Base-by-base conservation (phyloP, 495 filamentous ascomycete genomes). In the Hypoxylon fuscum region DNA sequence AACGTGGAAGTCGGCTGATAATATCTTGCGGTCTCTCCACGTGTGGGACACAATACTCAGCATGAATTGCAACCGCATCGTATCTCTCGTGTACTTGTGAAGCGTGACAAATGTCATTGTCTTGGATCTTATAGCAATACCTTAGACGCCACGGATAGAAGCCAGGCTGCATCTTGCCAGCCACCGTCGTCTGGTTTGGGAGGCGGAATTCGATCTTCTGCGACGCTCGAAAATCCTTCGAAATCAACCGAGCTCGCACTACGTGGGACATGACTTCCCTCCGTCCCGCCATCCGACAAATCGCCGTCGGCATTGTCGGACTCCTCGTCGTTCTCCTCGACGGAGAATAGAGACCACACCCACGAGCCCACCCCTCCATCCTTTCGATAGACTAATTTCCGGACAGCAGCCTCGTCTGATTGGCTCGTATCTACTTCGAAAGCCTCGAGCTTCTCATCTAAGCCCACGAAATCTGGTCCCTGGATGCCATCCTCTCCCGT, bases 131-230 rank as follows among this genome's bases (percentile, higher is more conserved):
- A 90, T 50, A 90, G 71, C 18, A 96, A 72, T 17, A 90, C 86
- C 59, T 87, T 90, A 31, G 85, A 88, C 18, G 90, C 88, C 45
- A 93, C 85, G 42, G 85, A 87, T 45, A 96, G 76, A 56, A 97
- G 74, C 93, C 91, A 97, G 21, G 88, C 83, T 31, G 90, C 92
- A 77, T 96, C 93, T 56, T 88, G 83, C 92, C 90, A 96, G 7
- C 84, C 87, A 11, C 78, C 81, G 46, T 86, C 79, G 25, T 83
- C 79, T 44, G 72, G 63, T 43, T 74, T 76, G 0, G 80, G 80
- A 0, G 79, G 77, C 23, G 78, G 80, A 27, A 80, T 66, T 15
- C 52, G 62, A 44, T 70, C 59, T 17, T 70, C 67, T 31, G 68
- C 43, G 11, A 49, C 40, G 25, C 50, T 57, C 15, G 65, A 68